Evolutionary conservation across 225 moss, liverwort and hornwort genomes (phyloP).

Genomic region (Polytrichum commune): DNA sequence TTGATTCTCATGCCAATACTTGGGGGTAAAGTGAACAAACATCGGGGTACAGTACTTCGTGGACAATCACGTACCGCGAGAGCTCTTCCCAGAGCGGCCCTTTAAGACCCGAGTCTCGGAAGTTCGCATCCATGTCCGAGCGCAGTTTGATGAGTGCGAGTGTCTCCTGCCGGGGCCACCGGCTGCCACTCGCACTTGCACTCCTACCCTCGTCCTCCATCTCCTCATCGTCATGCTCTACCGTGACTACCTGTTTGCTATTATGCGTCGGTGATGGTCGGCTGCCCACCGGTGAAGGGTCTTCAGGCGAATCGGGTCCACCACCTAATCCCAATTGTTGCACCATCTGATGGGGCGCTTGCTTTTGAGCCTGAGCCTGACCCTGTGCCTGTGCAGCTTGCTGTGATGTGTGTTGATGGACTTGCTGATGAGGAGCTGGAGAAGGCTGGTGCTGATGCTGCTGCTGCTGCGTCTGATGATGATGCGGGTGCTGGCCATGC

Average conservation of each 20-base stretch:
- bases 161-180: conserved; percentile 98
- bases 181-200: conserved; percentile 76
- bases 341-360: conserved; percentile 74
- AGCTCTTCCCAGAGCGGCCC: conserved; percentile 99
- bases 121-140: conserved; percentile 98
- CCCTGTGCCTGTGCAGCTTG: conserved; percentile 3
- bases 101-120: conserved; percentile 98
- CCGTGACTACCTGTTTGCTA: conserved; percentile 57
- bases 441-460: conserved; percentile 42
- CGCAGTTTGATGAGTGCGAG: conserved; percentile 99
- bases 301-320: conserved; percentile 93
- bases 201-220: conserved; percentile 80
- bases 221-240: conserved; percentile 78
- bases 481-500: conserved; percentile 29
- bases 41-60: no score
- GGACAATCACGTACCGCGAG: conserved; percentile 73
- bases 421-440: conserved; percentile 40
- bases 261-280: conserved; percentile 82
- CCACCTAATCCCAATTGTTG: conserved; percentile 76
- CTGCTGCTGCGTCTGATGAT: conserved; percentile 36
- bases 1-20: no score
- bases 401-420: conserved; percentile 38
- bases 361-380: conserved; percentile 56
- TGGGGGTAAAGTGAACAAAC: no score
- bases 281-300: conserved; percentile 79